Base-by-base conservation (phyloP, 1,139 yeast species). In the Pichia sp. region DNA sequence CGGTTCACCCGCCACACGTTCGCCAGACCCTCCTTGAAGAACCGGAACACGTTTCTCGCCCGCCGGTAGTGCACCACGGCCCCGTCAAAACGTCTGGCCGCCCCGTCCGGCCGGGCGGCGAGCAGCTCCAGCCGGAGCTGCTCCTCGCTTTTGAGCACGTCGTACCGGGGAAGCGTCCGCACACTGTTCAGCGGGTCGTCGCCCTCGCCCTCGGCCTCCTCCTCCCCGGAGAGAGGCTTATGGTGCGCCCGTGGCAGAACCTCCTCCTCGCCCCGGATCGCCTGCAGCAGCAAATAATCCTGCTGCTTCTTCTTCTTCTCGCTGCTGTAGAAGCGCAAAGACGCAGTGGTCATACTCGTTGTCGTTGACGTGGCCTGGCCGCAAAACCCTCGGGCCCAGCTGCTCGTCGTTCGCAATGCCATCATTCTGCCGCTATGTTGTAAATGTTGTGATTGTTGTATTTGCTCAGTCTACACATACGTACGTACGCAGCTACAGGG, bases 11-110 rank as follows among this genome's bases (percentile, higher is more conserved):
- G 67, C 82, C 83, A 80, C 1, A 81, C 76, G 58, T 78, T 79
- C 13, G 63, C 58, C 2, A 81, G 70, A 1, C 87, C 88, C 0
- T 65, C 60, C 55, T 76, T 77, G 66, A 81, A 82, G 63, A 83
- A 83, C 2, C 59, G 57, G 34, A 67, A 52, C 28, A 63, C 61
- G 36, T 49, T 55, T 25, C 59, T 60, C 22, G 56, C 51, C 39
- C 56, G 50, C 36, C 58, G 56, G 47, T 62, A 62, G 23, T 49
- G 46, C 1, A 56, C 44, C 3, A 54, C 43, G 5, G 45, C 12
- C 2, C 37, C 47, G 39, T 49, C 55, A 47, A 45, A 51, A 1
- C n/a, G n/a, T 18, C 31, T 46, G 3, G 40, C 18, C 3, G 30
- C 18, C 13, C 39, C 21, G 6, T 49, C 47, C 6, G 41, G 26